Conservation (phyloP, 2,329 filamentous ascomycete species). For the Chaetomiaceae sp. region DNA sequence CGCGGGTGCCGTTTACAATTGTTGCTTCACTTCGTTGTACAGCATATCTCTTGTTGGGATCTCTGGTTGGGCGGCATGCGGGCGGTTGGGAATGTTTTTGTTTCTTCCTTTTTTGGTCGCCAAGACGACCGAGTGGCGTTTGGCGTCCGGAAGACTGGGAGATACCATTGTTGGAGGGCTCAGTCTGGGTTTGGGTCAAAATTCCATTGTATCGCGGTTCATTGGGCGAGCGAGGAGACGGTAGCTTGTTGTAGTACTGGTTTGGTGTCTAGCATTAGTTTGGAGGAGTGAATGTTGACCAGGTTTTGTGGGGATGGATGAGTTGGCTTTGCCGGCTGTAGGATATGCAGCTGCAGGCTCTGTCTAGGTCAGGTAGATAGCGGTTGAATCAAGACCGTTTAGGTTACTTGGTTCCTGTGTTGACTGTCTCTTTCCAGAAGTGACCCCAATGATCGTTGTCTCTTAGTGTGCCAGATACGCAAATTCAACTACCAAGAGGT, state of each 20-base stretch:
- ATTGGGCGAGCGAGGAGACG: background rate
- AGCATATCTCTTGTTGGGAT: slow-evolving; percentile 8
- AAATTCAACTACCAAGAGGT: too few relatives aligned
- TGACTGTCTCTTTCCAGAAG: too few relatives aligned
- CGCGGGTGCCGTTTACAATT: background rate
- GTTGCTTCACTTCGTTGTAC: slow-evolving; percentile 2
- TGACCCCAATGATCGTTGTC: too few relatives aligned
- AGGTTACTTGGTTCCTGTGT: background rate
- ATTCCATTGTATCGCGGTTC: background rate
- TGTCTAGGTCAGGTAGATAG: slow-evolving; percentile 11
- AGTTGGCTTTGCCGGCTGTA: background rate
- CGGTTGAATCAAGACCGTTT: background rate
- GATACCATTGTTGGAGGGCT: slow-evolving; percentile 22
- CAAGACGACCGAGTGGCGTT: slow-evolving; percentile 24
- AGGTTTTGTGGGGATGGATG: background rate
- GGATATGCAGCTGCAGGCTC: slow-evolving; percentile 5
- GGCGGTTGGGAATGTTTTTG: slow-evolving; percentile 2
- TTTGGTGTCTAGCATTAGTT: background rate
- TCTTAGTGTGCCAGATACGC: too few relatives aligned
- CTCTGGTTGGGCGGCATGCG: slow-evolving; percentile 5
- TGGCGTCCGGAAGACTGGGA: slow-evolving; percentile 24
- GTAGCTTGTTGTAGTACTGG: background rate
- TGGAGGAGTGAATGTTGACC: background rate
- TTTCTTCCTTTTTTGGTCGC: slow-evolving; percentile 16
- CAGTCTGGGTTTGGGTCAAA: slow-evolving; percentile 10